phyloP scores from a whole-genome alignment of 192 early-diverging fungal genomes.

The Linnemannia elongata region DNA sequence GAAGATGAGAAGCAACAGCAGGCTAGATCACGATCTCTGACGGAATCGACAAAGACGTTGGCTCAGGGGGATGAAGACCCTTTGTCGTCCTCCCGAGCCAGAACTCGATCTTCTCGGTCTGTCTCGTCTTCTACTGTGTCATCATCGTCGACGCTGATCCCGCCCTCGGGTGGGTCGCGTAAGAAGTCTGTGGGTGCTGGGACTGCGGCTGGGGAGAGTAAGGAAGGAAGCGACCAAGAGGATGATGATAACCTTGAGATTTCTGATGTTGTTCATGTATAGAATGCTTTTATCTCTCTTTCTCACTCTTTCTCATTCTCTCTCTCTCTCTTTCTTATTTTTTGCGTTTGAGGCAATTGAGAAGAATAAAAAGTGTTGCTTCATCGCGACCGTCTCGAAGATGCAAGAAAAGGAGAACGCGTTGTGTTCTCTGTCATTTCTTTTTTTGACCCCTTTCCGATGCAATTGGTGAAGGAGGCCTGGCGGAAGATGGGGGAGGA shows the following conservation, averaged over 20 bases:
- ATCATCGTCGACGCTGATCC: conserved; percentile 16
- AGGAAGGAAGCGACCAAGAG: not conserved
- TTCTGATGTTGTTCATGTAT: not conserved
- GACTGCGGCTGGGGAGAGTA: not conserved
- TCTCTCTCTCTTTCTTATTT: not conserved
- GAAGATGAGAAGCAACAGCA: not conserved
- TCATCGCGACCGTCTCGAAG: not conserved
- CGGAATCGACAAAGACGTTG: not conserved
- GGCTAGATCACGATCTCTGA: not conserved
- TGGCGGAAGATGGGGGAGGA: no score
- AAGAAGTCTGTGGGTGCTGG: not conserved
- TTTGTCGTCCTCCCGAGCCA: not conserved
- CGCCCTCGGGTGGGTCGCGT: not conserved
- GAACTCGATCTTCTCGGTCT: not conserved
- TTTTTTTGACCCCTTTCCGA: no score
- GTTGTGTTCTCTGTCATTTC: no score
- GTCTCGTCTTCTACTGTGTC: conserved; percentile 14
- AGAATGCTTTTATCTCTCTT: not conserved
- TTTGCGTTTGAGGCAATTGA: not conserved
- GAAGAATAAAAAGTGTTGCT: not conserved
- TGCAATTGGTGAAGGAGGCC: no score
- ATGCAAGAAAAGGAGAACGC: no score
- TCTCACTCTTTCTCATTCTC: not conserved
- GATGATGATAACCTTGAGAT: not conserved
- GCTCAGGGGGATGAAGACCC: not conserved